Conservation (phyloP, 129 eudicot genomes). For the Scalesia atractyloides region DNA sequence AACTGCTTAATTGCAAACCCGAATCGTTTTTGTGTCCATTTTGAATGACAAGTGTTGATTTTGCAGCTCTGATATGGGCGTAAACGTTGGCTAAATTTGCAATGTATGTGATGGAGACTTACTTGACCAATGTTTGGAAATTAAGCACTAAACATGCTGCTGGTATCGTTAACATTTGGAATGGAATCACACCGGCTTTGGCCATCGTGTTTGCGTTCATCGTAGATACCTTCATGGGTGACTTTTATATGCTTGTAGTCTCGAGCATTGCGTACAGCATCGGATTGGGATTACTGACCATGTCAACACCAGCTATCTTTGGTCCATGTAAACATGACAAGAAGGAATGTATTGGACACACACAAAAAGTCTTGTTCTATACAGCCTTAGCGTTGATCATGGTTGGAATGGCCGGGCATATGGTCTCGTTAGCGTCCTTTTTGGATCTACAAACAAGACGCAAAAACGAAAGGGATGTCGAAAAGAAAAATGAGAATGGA, state of each 20-base stretch:
- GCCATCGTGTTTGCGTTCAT: slow-evolving; percentile 37
- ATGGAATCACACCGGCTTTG: slow-evolving; percentile 34
- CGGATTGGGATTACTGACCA: slow-evolving; percentile 56
- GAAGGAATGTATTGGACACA: slow-evolving; percentile 52
- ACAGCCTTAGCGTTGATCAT: slow-evolving; percentile 48
- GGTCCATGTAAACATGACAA: slow-evolving; percentile 48
- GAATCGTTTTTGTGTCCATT: too few species aligned
- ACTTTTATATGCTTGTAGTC: slow-evolving; percentile 49
- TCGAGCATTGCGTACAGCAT: slow-evolving; percentile 50
- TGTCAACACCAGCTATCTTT: slow-evolving; percentile 65
- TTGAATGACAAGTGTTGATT: neutral
- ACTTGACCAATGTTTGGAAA: slow-evolving; percentile 65
- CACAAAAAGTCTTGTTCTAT: slow-evolving; percentile 53
- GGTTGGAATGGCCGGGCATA: slow-evolving; percentile 61
- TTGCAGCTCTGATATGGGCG: slow-evolving; percentile 47
- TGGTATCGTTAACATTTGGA: slow-evolving; percentile 56
- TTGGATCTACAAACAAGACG: slow-evolving; percentile 33
- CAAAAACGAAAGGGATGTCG: neutral
- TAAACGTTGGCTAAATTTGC: slow-evolving; percentile 49
- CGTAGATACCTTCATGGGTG: slow-evolving; percentile 40
- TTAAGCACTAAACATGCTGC: slow-evolving; percentile 61
- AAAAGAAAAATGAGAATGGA: neutral
- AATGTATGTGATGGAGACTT: slow-evolving; percentile 50
- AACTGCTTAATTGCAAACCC: too few species aligned
- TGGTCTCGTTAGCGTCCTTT: slow-evolving; percentile 35